Conservation (phyloP, 345 rosid genomes). For the Eucalyptus microcorys region DNA sequence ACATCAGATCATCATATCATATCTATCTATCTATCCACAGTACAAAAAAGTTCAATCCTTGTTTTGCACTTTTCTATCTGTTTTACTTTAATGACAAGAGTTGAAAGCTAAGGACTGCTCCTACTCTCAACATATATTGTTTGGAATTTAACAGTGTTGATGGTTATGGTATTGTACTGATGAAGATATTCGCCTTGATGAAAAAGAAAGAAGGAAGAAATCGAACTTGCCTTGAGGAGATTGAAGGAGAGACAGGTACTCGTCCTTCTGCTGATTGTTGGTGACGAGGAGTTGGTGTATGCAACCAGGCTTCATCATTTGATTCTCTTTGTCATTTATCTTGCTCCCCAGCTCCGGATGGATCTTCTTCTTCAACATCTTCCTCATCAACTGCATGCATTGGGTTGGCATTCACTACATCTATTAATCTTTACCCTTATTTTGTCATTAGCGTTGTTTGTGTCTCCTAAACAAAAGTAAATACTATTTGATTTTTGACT, state of each 20-base stretch:
- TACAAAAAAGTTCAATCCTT: neutral
- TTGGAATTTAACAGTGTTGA: neutral
- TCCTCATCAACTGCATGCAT: constrained; percentile 55
- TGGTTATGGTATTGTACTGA: neutral
- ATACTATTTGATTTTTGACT: neutral
- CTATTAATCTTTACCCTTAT: neutral
- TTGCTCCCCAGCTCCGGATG: constrained; percentile 60
- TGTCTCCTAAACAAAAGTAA: neutral
- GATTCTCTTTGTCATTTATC: constrained; percentile 11
- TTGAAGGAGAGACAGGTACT: constrained; percentile 33
- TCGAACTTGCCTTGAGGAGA: constrained; percentile 19
- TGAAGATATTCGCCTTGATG: neutral
- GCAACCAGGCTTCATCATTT: neutral
- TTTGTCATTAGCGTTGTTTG: neutral
- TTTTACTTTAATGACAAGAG: neutral
- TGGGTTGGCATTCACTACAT: neutral
- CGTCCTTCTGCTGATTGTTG: neutral
- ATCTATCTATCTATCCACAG: neutral
- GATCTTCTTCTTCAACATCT: constrained; percentile 80
- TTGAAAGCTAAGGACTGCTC: neutral
- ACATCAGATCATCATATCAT: neutral
- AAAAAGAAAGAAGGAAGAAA: neutral
- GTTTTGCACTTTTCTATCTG: neutral
- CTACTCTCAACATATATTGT: neutral
- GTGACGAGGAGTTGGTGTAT: neutral